Evolutionary conservation across 2,329 filamentous ascomycete species (phyloP).

Genomic region (Cordyceps pruinosa): DNA sequence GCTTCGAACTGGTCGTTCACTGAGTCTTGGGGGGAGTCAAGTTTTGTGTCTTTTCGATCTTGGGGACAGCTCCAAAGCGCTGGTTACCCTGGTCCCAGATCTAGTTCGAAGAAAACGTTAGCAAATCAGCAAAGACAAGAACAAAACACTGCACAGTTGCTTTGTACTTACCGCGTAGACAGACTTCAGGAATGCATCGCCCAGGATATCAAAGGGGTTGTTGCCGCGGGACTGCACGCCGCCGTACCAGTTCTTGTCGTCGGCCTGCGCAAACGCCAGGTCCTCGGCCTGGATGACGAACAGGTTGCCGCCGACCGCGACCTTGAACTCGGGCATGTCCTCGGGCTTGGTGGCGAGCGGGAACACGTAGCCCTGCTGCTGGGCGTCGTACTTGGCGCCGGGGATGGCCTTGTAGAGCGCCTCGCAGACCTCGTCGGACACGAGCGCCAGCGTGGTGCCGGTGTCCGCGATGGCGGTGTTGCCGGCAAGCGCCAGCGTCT

Average conservation of each 20-base stretch:
- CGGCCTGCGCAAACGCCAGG: conserved; percentile 7
- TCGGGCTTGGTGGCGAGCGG: conserved; percentile 35
- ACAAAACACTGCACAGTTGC: background rate
- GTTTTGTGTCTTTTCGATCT: conserved; percentile 12
- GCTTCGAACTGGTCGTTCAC: too few species aligned
- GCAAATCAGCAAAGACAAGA: background rate
- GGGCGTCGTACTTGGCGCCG: conserved; percentile 28
- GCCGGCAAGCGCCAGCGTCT: conserved; percentile 27
- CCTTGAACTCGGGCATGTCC: conserved; percentile 39
- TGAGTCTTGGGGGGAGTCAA: conserved; percentile 1
- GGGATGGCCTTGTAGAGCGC: conserved; percentile 15
- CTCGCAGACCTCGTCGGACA: conserved; percentile 53
- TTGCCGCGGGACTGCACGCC: conserved; percentile 8
- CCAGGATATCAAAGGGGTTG: conserved; percentile 6
- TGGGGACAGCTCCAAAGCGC: conserved; percentile 50
- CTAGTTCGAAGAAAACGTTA: background rate
- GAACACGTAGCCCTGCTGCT: conserved; percentile 17
- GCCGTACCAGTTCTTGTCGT: conserved; percentile 7
- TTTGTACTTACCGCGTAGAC: conserved; percentile 2
- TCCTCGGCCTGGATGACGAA: conserved; percentile 36
- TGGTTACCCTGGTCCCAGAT: conserved; percentile 17
- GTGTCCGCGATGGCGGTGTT: conserved; percentile 46
- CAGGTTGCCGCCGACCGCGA: conserved; percentile 51
- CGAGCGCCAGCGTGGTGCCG: conserved; percentile 57
- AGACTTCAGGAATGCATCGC: conserved; percentile 7